Evolutionary conservation across 768 basidiomycete genomes (phyloP).

Genomic region (Podaxis sp.): DNA sequence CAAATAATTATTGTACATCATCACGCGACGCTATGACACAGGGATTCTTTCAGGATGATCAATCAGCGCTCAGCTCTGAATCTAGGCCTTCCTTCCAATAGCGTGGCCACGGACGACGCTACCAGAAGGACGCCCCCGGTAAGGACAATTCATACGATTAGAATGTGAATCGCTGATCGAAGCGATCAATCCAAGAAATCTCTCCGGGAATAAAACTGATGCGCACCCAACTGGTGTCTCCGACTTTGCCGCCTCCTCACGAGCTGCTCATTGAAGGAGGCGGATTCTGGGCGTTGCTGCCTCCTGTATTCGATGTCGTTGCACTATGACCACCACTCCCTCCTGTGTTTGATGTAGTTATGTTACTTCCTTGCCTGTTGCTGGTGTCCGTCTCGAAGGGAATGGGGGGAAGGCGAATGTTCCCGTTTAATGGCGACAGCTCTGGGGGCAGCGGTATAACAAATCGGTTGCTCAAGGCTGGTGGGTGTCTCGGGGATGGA

Average conservation of each 20-base stretch:
- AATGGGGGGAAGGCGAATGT: neutral
- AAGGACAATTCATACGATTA: neutral
- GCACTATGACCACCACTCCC: neutral
- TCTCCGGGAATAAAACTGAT: neutral
- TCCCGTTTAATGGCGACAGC: constrained; percentile 1
- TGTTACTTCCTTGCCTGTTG: neutral
- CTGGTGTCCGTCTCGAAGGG: constrained; percentile 4
- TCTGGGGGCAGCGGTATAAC: neutral
- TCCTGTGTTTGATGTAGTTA: neutral
- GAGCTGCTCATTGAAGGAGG: neutral
- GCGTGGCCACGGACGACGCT: neutral
- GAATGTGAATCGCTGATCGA: neutral
- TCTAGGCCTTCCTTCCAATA: neutral
- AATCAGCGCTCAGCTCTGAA: too few relatives aligned
- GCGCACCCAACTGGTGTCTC: neutral
- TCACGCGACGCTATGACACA: neutral
- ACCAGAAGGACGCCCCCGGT: too few relatives aligned
- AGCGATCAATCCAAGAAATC: neutral
- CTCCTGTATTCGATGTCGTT: neutral
- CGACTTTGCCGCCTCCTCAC: neutral
- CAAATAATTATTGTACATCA: neutral
- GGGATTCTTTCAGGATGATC: neutral
- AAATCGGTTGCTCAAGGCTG: neutral
- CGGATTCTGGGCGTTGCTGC: neutral
- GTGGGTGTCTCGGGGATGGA: neutral